Evolutionary conservation across 139 green algal species (phyloP).

Genomic region (Chlamydomonas sp.): DNA sequence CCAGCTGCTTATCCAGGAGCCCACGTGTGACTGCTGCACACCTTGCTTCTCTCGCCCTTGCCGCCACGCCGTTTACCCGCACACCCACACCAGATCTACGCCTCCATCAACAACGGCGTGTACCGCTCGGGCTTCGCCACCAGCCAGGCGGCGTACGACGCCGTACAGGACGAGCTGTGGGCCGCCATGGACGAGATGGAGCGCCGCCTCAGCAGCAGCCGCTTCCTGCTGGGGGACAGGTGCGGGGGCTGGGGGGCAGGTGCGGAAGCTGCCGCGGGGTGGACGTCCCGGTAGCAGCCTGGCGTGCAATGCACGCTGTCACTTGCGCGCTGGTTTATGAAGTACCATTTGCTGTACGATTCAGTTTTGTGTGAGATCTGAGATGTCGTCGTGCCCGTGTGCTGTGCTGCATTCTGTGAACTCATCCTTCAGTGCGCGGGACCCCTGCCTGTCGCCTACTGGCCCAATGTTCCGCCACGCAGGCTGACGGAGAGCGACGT

Average conservation of each 20-base stretch:
- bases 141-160: conserved; percentile 81
- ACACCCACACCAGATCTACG: conserved; percentile 56
- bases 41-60: too few relatives aligned
- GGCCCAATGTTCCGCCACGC: background rate
- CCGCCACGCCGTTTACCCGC: background rate
- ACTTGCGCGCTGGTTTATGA: too few relatives aligned
- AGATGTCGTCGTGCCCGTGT: too few relatives aligned
- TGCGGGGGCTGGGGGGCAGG: conserved; percentile 8
- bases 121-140: conserved; percentile 83
- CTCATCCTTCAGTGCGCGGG: background rate
- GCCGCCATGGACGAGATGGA: conserved; percentile 73
- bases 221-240: conserved; percentile 86
- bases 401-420: too few relatives aligned
- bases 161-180: conserved; percentile 62
- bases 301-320: too few relatives aligned
- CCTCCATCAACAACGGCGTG: conserved; percentile 83
- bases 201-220: conserved; percentile 51
- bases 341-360: too few relatives aligned
- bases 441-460: background rate
- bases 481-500: conserved; percentile 88
- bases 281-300: too few relatives aligned
- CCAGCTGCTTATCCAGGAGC: too few relatives aligned
- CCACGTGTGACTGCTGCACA: too few relatives aligned
- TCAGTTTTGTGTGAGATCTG: too few relatives aligned
- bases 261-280: background rate